Base-by-base conservation (phyloP, 371 early-diverging fungal genomes). In the Actinomucor elegans region DNA sequence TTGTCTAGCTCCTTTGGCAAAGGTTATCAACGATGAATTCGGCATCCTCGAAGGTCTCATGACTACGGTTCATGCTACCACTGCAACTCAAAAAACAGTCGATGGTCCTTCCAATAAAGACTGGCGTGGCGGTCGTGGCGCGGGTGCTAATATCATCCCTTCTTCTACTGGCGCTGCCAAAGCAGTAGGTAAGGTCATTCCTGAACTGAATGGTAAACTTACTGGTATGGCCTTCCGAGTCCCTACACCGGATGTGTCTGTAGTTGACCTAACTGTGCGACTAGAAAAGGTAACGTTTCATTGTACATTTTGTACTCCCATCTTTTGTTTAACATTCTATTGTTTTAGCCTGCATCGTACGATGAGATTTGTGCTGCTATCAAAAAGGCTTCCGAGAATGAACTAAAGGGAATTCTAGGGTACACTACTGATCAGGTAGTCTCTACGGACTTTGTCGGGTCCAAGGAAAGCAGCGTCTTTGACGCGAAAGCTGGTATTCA, bases 181-280 rank as follows among this genome's bases (percentile, higher is more conserved):
- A 80, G 99, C 99, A 42, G 98, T 99, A 61, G 97, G 95, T 45
- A 94, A 97, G 80, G 98, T 99, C 54, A 93, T 99, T 60, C 99
- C 99, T 50, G 77, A 76, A 38, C 86, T 99, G 43, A 92, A 94
- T 73, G 96, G 96, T 57, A 99, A 97, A 83, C 78, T 99, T 57
- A 99, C 99, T 43, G 99, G 99, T 59, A 98, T 99, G 98, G 85
- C 98, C 43, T 93, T 99, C 82, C 92, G 99, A 75, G 98, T 99
- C 52, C 94, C 97, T 27, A 95, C 91, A 43, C 87, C 96, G 29
- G 93, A 99, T 76, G 99, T 99, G 31, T 98, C 99, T 37, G 95
- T 99, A 36, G 99, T 99, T 49, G 99, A 99, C 80, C 75, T 99
- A 59, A 98, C 98, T 29, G 93, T 91, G 58, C 90, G 93, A 64